Percentiles rank a stretch among this genome's conserved stretches.
Conservation (phyloP, 768 basidiomycete species). For the Mycena crocata region DNA sequence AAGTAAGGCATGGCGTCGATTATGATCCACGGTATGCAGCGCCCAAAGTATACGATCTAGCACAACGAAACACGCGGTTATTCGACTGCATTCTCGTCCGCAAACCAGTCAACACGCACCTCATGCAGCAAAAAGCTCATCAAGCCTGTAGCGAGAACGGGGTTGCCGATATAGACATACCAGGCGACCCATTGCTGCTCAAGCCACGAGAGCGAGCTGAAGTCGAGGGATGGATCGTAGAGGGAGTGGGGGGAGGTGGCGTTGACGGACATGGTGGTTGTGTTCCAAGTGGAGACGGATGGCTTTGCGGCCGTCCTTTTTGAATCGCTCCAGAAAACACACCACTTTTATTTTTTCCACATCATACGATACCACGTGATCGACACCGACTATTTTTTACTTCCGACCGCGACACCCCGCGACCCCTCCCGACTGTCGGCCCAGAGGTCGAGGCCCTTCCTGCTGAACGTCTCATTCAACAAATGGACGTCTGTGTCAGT, state of each 20-base stretch:
- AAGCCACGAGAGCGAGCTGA: conserved; percentile 70
- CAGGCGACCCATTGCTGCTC: conserved; percentile 88
- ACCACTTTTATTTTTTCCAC: neutral
- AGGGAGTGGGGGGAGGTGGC: conserved; percentile 45
- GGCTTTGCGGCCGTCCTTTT: neutral
- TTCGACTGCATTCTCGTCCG: neutral
- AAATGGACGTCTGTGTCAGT: no score
- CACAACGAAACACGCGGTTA: neutral
- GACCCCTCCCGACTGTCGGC: neutral
- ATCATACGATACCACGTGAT: neutral
- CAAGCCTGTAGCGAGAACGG: conserved; percentile 91
- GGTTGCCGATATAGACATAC: conserved; percentile 90
- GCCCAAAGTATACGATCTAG: conserved; percentile 96
- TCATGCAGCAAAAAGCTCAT: conserved; percentile 95
- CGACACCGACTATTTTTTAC: neutral
- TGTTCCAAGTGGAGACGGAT: neutral
- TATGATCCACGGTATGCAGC: conserved; percentile 94
- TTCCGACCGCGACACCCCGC: neutral
- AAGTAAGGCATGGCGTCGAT: conserved; percentile 96
- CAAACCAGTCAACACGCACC: conserved; percentile 59
- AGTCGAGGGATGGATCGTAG: conserved; percentile 62
- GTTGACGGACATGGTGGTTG: conserved; percentile 57
- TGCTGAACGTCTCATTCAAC: no score
- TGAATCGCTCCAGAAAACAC: neutral
- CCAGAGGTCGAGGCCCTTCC: no score